Base-by-base conservation (phyloP, 2,329 filamentous ascomycete genomes). In the Fusarium sp. region DNA sequence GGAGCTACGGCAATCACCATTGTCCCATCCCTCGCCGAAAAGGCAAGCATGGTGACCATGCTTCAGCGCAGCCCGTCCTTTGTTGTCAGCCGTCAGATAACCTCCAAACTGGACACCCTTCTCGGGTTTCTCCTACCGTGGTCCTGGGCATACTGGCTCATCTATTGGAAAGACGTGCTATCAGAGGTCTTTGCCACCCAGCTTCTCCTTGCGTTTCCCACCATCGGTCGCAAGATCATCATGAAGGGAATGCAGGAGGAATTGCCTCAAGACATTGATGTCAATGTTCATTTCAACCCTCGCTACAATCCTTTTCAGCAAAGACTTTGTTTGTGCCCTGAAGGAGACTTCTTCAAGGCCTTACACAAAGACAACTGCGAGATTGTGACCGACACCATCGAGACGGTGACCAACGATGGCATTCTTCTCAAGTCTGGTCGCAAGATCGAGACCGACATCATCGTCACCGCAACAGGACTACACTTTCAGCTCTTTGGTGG, bases 1-100 rank as follows among this genome's bases (percentile, higher is more conserved):
- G 92, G 92, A 8, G 92, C 92, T 3, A 96, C 92, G 0, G 89
- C 91, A 7, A 77, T 94, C 44, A 95, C 92, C 0, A 80, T 96
- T 1, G 73, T 96, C 4, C 92, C 92, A 1, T 84, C 81, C 42
- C 76, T 96, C 41, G 85, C 87, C 1, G 77, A 89, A 38, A 84
- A 82, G 35, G 90, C 89, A 6, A 76, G 76, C 6, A 82, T 84
- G 13, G 86, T 93, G 25, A 94, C 90, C 2, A 92, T 94, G 85
- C 81, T 96, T 3, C 92, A 96, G 76, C 86, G 92, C 53, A 92
- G 87, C 41, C 92, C 92, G 0, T 84, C 82, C 1, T 93, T 91
- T 68, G 81, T 93, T 51, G 65, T 89, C 39, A 77, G 83, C n/a
- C 66, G 86, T 2, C 76, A 82, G 0, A 78, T 80, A 21, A 69